These are phyloP conservation scores for Boletus rubroflammeus DNA, from an alignment of 768 basidiomycete species.

Conservation along the genomic window DNA sequence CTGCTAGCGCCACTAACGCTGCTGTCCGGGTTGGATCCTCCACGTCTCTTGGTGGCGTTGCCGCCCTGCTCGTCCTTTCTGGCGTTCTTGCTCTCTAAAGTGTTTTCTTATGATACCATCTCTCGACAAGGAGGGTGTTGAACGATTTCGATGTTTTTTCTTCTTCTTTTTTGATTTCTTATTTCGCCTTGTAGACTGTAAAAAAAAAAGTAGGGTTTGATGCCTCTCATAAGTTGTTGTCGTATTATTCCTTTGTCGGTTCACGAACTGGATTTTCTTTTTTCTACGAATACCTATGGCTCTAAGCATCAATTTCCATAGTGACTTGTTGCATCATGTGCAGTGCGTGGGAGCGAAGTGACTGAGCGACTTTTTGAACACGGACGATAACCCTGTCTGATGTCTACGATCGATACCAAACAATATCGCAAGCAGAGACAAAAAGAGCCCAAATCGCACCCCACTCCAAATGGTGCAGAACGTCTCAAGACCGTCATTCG, in stretches of 20 bases:
- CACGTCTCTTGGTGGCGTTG: conserved; percentile 17
- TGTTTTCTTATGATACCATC: conserved; percentile 3
- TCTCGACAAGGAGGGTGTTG: not conserved
- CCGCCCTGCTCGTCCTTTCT: conserved; percentile 20
- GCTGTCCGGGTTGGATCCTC: conserved; percentile 22
- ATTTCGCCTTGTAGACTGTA: conserved; percentile 4
- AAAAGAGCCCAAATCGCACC: conserved; percentile 34
- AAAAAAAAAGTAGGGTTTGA: not conserved
- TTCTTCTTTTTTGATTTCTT: not conserved
- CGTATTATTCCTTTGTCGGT: conserved; percentile 15
- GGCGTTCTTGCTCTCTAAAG: conserved; percentile 20
- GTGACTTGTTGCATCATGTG: too few relatives aligned
- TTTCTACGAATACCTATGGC: not conserved
- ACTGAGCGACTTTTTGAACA: not conserved
- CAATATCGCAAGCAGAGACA: conserved; percentile 24
- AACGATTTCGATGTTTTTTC: conserved; percentile 5
- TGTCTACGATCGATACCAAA: conserved; percentile 21
- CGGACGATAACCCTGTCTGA: not conserved
- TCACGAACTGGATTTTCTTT: conserved; percentile 2
- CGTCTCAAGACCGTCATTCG: conserved; percentile 86
- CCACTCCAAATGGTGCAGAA: conserved; percentile 37
- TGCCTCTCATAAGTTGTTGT: conserved; percentile 14
- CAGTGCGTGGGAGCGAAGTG: conserved; percentile 4
- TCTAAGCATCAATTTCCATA: not conserved
- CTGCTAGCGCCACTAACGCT: conserved; percentile 18